Percentiles rank a stretch among this genome's conserved stretches.
These are phyloP conservation scores for Cladosporium sp. DNA, from an alignment of 2,329 filamentous ascomycete species.

Conservation along the genomic window DNA sequence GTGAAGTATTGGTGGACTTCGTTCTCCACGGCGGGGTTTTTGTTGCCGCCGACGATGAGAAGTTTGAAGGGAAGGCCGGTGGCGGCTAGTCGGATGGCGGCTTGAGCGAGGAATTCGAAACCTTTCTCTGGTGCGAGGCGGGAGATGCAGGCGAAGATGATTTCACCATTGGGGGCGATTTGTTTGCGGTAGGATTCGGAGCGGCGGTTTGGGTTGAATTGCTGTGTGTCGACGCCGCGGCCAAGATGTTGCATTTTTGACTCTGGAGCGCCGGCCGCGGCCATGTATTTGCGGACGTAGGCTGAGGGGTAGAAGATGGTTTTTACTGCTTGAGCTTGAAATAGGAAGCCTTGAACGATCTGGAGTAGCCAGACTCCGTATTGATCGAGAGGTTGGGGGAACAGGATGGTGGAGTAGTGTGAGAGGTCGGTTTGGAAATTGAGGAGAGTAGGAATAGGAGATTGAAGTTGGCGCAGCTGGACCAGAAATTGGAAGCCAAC, in stretches of 20 bases:
- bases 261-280: conserved; percentile 50
- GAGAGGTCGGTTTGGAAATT: conserved; percentile 70
- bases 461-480: conserved; percentile 58
- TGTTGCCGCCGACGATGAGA: conserved; percentile 64
- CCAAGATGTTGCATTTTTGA: conserved; percentile 58
- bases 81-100: conserved; percentile 50
- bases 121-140: conserved; percentile 67
- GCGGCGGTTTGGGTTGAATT: conserved; percentile 54
- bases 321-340: conserved; percentile 56
- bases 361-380: conserved; percentile 60
- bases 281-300: conserved; percentile 59
- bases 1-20: conserved; percentile 59
- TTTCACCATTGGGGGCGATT: conserved; percentile 58
- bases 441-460: conserved; percentile 56
- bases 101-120: conserved; percentile 61
- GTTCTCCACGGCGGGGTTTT: conserved; percentile 57
- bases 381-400: conserved; percentile 56
- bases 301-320: conserved; percentile 66
- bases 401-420: conserved; percentile 65
- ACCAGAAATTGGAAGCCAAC: conserved; percentile 67
- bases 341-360: conserved; percentile 62
- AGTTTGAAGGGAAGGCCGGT: conserved; percentile 58
- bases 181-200: conserved; percentile 48
- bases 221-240: conserved; percentile 59
- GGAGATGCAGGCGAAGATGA: conserved; percentile 62